Evolutionary conservation across 2,329 filamentous ascomycete genomes (phyloP).

Genomic region (Xylariales sp.): DNA sequence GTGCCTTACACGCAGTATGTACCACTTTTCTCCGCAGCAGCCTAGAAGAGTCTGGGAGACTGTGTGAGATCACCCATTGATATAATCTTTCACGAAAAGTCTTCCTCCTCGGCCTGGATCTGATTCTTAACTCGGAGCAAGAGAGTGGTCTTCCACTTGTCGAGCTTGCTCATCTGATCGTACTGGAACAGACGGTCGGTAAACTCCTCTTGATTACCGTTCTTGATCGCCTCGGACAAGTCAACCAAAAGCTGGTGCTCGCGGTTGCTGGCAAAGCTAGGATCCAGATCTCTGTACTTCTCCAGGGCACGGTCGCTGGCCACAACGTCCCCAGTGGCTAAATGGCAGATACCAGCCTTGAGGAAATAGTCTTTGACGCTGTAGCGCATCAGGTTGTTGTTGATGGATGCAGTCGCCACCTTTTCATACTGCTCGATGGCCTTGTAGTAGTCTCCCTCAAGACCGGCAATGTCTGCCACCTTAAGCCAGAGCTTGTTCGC

Average conservation of each 20-base stretch:
- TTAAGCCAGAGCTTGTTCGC: conserved; percentile 94
- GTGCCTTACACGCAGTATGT: neutral
- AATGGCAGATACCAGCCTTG: conserved; percentile 88
- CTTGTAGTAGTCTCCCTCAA: conserved; percentile 80
- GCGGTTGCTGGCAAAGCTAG: conserved; percentile 69
- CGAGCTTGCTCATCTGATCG: conserved; percentile 87
- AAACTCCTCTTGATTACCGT: conserved; percentile 76
- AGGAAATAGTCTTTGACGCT: conserved; percentile 94
- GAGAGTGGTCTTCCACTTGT: conserved; percentile 94
- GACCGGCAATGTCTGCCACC: conserved; percentile 79
- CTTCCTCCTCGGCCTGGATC: conserved; percentile 55
- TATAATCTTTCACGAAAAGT: conserved; percentile 20
- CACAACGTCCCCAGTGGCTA: conserved; percentile 70
- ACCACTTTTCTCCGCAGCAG: neutral
- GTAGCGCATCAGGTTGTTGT: conserved; percentile 91
- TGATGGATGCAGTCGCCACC: conserved; percentile 71
- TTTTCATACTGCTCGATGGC: conserved; percentile 80
- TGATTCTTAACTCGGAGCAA: conserved; percentile 77
- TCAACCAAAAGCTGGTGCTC: conserved; percentile 81
- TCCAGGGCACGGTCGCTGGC: conserved; percentile 76
- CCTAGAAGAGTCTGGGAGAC: neutral
- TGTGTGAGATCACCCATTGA: neutral
- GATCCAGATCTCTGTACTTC: conserved; percentile 75
- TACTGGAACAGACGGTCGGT: conserved; percentile 83
- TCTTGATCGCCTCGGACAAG: conserved; percentile 69